Base-by-base conservation (phyloP, 1,139 yeast species). In the Yamadazyma atmosphaerica region DNA sequence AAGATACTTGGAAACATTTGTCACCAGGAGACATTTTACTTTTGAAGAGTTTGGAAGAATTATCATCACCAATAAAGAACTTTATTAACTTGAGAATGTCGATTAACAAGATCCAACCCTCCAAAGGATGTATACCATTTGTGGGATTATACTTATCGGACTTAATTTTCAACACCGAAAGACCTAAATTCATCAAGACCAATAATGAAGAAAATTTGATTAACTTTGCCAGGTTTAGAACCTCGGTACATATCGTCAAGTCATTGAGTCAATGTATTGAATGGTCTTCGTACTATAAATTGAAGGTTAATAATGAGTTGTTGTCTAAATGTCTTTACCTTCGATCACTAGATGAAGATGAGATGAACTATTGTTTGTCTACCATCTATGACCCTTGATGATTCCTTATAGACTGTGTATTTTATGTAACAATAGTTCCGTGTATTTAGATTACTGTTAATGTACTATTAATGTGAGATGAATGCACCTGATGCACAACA, bases 91-190 rank as follows among this genome's bases (percentile, higher is more conserved):
- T 90, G 43, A 71, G 97, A 47, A 60, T 71, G 16, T 77, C 84
- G 42, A 71, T 88, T 46, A 79, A 77, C 47, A 73, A 70, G 32
- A 67, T 83, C 44, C 77, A 77, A 39, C 88, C 89, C 11, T 74
- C 86, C 1, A 73, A 69, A 42, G 98, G 98, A 1, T 83, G 95
- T 51, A 81, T 90, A 36, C 98, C 98, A 18, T 90, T 89, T 58
- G 79, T 90, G 37, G 96, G 95, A 2, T 70, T 92, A 31, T 89
- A 87, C 52, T 61, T 92, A 36, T 83, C 90, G 2, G 98, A 92
- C 58, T 71, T 90, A 52, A 81, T 87, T 1, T 79, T 83, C 56
- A 88, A 88, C 57, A 81, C 89, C 4, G 94, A 87, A 53, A 72
- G 89, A 47, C 78, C 80, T 3, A 69, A 72, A 13, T 65, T 69